These are phyloP conservation scores for Ogataea trehalophila DNA, from an alignment of 805 yeast genomes.

Conservation along the genomic window DNA sequence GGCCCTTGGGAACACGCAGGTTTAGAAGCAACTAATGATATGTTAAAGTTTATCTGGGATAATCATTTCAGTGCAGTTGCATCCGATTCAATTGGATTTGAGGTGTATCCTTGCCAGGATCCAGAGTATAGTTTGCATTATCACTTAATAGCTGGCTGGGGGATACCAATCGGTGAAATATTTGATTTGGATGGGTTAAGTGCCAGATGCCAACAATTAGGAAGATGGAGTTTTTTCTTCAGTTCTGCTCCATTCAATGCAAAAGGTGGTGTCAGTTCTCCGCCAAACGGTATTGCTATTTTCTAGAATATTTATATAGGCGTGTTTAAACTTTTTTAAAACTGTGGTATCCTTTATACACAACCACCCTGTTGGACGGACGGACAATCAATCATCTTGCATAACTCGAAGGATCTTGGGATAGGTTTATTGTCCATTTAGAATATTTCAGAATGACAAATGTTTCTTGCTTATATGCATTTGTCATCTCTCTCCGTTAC, in stretches of 20 bases:
- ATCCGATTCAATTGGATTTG: conserved; percentile 13
- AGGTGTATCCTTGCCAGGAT: conserved; percentile 8
- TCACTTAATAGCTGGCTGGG: conserved; percentile 28
- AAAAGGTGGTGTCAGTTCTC: conserved; percentile 31
- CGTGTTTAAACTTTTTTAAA: no score
- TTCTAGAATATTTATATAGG: neutral
- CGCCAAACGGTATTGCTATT: conserved; percentile 42
- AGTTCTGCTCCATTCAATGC: conserved; percentile 30
- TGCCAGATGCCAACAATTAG: conserved; percentile 19
- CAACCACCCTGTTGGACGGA: no score
- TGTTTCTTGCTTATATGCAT: no score
- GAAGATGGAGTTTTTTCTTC: conserved; percentile 28
- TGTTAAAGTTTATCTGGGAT: conserved; percentile 11
- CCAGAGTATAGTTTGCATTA: conserved; percentile 9
- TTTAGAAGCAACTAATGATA: conserved; percentile 8
- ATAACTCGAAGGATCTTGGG: no score
- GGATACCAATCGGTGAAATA: conserved; percentile 31
- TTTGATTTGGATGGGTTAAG: conserved; percentile 29
- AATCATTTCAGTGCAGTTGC: conserved; percentile 13
- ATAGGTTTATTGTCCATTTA: no score
- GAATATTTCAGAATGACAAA: no score
- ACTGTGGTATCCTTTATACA: no score
- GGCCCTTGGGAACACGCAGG: conserved; percentile 15
- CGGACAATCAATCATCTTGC: no score
- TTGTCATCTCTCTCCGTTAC: no score